Conservation (phyloP, 2,329 filamentous ascomycete genomes). For the Ceratocystis destructans region DNA sequence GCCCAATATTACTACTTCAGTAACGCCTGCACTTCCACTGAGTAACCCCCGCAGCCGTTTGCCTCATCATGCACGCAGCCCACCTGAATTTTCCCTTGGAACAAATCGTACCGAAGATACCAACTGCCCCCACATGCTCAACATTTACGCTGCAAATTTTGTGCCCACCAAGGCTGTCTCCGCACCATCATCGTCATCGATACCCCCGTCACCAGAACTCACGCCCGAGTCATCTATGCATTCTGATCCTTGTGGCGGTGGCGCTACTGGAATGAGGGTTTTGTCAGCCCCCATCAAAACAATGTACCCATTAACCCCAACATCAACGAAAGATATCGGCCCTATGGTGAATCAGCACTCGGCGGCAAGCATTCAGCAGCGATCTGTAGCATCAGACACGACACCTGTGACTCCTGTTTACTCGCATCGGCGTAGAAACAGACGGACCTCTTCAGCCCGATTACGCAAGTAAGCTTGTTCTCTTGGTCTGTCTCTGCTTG, state of each 20-base stretch:
- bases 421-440: background rate
- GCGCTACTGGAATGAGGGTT: background rate
- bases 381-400: background rate
- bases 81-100: background rate
- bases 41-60: background rate
- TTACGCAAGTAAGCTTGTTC: background rate
- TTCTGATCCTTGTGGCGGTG: background rate
- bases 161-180: background rate
- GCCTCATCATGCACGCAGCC: background rate
- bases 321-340: background rate
- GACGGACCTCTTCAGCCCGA: background rate
- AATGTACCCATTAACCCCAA: background rate
- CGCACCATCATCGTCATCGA: constrained; percentile 2
- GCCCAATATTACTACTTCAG: background rate
- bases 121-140: background rate
- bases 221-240: background rate
- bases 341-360: background rate
- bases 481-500: background rate
- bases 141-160: constrained; percentile 6
- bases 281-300: background rate
- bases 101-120: background rate
- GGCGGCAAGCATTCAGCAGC: background rate
- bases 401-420: background rate
- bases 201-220: background rate
- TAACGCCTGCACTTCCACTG: background rate